Percentiles rank a stretch among this genome's conserved stretches.
Conservation (phyloP, 1,284 basidiomycete genomes). For the Erythrobasidium hasegawianum region DNA sequence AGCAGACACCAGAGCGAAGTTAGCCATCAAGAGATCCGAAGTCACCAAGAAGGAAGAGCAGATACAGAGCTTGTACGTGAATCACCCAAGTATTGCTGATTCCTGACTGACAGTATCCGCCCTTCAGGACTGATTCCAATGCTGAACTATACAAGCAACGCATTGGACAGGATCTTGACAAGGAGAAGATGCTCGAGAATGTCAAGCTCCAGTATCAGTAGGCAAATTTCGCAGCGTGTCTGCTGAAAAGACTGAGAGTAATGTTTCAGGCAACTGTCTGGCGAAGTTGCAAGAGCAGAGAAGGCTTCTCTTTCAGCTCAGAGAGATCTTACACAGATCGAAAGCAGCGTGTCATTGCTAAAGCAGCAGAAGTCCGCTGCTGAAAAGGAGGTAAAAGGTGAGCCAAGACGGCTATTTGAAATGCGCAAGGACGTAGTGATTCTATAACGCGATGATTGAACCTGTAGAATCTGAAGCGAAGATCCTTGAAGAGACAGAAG, state of each 20-base stretch:
- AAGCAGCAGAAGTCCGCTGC: constrained; percentile 28
- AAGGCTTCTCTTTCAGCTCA: constrained; percentile 21
- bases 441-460: not conserved
- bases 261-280: constrained; percentile 6
- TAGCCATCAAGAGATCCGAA: constrained; percentile 72
- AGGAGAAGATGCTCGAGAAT: constrained; percentile 27
- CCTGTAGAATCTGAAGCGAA: constrained; percentile 4
- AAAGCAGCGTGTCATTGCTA: constrained; percentile 25
- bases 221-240: no score
- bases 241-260: not conserved
- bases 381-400: constrained; percentile 27
- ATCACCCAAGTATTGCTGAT: constrained; percentile 16
- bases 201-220: constrained; percentile 16
- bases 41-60: constrained; percentile 63
- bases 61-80: constrained; percentile 65
- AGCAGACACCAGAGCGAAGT: constrained; percentile 73
- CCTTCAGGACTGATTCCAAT: constrained; percentile 59
- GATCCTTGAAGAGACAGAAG: constrained; percentile 19
- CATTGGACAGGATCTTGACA: constrained; percentile 19
- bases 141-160: constrained; percentile 50
- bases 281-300: constrained; percentile 18
- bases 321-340: constrained; percentile 27
- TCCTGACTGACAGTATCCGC: not conserved
- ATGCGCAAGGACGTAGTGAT: no score
- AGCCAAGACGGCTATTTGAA: constrained; percentile 4